Evolutionary conservation across 805 yeast species (phyloP), one percentile per base, ranked within the genome.

Genomic region (Kodamaea nitidulidarum): DNA sequence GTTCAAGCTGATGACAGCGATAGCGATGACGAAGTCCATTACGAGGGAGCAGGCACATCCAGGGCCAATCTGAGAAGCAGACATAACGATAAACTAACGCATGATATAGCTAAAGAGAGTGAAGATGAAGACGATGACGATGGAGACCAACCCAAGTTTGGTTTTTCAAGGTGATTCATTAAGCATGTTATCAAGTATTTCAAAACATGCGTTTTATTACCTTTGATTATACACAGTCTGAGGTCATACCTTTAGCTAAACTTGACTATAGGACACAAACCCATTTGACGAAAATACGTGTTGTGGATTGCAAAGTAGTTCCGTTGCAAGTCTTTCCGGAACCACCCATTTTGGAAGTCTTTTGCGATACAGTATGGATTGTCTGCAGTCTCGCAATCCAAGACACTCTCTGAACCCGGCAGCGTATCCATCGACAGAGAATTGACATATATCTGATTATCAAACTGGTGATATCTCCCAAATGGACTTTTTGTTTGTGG

Each of bases 271-370:
- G 41, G 37, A 29, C 36, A 38, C 26, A 33, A 15, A 1, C 71
- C 71, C 52, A 67, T 40, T 21, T 44, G 52, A 34, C 72, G 55
- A 40, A 67, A 66, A 42, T 67, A 67, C 7, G 66, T 61, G 24
- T 56, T 59, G 44, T 67, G 73, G 25, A 50, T 56, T 24, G 55
- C 55, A 37, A 59, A 53, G 49, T 60, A 47, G 18, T 38, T 33
- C 9, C 35, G 16, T 7, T 22, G 41, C 26, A 17, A 16, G n/a
- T 7, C 24, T 18, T 12, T 16, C 28, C 28, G 22, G 33, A 30
- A 48, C 39, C 46, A 42, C 43, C 14, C 33, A n/a, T 15, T 18
- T 11, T 15, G 32, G 40, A 61, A 56, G 32, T 67, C 71, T 0
- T 56, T 54, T 3, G 39, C 40, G 14, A 67, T 63, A 41, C 73